Percentiles rank a stretch among this genome's conserved stretches.
Conservation (phyloP, 1,284 basidiomycete genomes). For the Acaromyces ingoldii region DNA sequence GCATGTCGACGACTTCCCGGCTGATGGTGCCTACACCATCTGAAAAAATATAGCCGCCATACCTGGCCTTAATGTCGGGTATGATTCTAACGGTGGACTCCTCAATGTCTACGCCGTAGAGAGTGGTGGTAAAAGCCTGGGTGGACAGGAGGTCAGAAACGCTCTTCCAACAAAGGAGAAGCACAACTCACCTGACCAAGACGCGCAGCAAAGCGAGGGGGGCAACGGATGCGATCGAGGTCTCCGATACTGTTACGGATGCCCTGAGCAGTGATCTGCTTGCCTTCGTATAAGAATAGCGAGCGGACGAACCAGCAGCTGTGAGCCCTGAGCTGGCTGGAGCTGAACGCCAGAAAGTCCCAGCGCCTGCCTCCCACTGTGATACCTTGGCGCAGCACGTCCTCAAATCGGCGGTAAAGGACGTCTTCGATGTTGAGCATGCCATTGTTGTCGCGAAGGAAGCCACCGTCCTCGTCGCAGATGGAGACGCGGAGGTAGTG, state of each 20-base stretch:
- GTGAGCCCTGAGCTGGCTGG: conserved; percentile 65
- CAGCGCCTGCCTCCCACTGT: conserved; percentile 65
- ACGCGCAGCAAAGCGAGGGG: conserved; percentile 72
- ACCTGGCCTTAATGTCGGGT: conserved; percentile 55
- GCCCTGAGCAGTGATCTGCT: conserved; percentile 57
- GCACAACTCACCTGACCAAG: no score
- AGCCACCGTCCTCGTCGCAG: conserved; percentile 67
- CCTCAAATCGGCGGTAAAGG: conserved; percentile 63
- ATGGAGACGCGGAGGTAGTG: conserved; percentile 71
- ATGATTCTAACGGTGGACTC: conserved; percentile 56
- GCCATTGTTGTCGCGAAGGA: conserved; percentile 64
- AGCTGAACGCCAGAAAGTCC: conserved; percentile 70
- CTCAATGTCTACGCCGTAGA: conserved; percentile 62
- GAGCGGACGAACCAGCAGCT: conserved; percentile 66
- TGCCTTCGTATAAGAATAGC: conserved; percentile 32
- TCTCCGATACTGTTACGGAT: conserved; percentile 65
- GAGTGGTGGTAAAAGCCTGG: conserved; percentile 74
- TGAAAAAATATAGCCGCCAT: conserved; percentile 57
- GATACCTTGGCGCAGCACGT: conserved; percentile 63
- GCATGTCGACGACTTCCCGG: conserved; percentile 57
- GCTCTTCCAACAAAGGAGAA: no score
- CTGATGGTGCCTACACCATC: conserved; percentile 69
- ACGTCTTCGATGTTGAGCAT: conserved; percentile 61
- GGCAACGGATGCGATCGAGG: conserved; percentile 61
- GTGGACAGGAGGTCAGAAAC: no score